Base-by-base conservation (phyloP, 164 flowering plant genomes). In the Vitis cinerea region DNA sequence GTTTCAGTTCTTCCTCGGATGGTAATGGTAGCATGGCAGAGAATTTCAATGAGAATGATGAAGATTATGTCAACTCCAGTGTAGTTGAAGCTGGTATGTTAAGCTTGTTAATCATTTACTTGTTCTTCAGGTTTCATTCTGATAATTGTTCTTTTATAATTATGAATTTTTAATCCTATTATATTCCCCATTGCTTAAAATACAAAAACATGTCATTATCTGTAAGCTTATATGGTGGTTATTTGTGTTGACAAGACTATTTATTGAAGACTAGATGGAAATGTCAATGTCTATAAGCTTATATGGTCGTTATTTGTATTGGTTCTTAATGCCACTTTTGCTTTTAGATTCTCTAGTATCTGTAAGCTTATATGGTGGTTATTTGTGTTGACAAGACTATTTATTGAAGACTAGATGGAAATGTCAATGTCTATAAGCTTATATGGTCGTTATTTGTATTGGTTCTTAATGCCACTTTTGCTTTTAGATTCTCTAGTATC, bases 71-170 rank as follows among this genome's bases (percentile, higher is more conserved):
- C 54, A 88, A 93, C 73, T 91, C 99, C 47, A 91, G 88, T 73
- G 87, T 95, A 7, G 80, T 95, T 66, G 99, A 95, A 88, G 98
- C 99, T 72, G 98, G 99, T 95, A 84, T 57, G 83, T 13, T 17
- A 56, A 55, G 8, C 11, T 30, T 4, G 10, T 16, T 47, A 1
- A 48, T 47, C 48, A 23, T 31, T 29, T 27, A 14, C 12, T 29
- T 14, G 57, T 50, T 50, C 10, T n/a, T 14, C 10, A 13, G 13
- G 29, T 27, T 19, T 53, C n/a, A 6, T 15, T 1, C 49, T 31
- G 23, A 10, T 10, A 62, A 23, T 44, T 31, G 3, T n/a, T n/a
- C 44, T 37, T 37, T 37, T 37, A 37, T 37, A 37, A 6, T 4
- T 37, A 37, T 37, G 44, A 37, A 37, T 6, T 37, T 3, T 37